These are phyloP conservation scores for Macadamia integrifolia DNA, from an alignment of 164 flowering plant genomes.

Conservation along the genomic window DNA sequence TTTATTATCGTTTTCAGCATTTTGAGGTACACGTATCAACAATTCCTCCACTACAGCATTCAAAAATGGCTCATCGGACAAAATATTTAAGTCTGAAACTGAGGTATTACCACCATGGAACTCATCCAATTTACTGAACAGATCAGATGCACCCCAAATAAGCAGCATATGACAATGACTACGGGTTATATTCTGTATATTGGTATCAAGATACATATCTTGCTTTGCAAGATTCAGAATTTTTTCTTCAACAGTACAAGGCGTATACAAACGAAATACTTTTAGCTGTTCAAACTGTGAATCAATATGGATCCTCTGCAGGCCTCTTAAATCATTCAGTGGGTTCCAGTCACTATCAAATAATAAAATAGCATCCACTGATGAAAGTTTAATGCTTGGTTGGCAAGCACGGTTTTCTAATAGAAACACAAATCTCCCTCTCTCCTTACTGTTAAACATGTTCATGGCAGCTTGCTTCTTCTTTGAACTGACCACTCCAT, in stretches of 20 bases:
- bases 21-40: slow-evolving; percentile 23
- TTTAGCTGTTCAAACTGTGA: slow-evolving; percentile 47
- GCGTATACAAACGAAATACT: slow-evolving; percentile 71
- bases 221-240: slow-evolving; percentile 51
- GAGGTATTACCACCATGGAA: slow-evolving; percentile 35
- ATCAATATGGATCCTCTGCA: slow-evolving; percentile 62
- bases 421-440: slow-evolving; percentile 65
- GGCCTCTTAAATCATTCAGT: slow-evolving; percentile 53
- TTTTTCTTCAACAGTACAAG: slow-evolving; percentile 80
- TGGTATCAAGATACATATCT: slow-evolving; percentile 33
- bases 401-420: slow-evolving; percentile 76
- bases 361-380: slow-evolving; percentile 62
- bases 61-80: slow-evolving; percentile 27
- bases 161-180: slow-evolving; percentile 48
- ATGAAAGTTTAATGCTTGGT: slow-evolving; percentile 63
- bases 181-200: slow-evolving; percentile 33
- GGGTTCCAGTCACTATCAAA: slow-evolving; percentile 85
- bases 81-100: slow-evolving; percentile 10
- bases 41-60: slow-evolving; percentile 48
- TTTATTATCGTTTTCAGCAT: slow-evolving; percentile 12
- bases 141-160: slow-evolving; percentile 66
- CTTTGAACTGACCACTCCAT: slow-evolving; percentile 33
- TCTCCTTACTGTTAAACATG: slow-evolving; percentile 59
- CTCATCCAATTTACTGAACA: slow-evolving; percentile 52
- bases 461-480: slow-evolving; percentile 59